Conservation (phyloP, 192 early-diverging fungal species). For the Phycomyces blakesleeanus region DNA sequence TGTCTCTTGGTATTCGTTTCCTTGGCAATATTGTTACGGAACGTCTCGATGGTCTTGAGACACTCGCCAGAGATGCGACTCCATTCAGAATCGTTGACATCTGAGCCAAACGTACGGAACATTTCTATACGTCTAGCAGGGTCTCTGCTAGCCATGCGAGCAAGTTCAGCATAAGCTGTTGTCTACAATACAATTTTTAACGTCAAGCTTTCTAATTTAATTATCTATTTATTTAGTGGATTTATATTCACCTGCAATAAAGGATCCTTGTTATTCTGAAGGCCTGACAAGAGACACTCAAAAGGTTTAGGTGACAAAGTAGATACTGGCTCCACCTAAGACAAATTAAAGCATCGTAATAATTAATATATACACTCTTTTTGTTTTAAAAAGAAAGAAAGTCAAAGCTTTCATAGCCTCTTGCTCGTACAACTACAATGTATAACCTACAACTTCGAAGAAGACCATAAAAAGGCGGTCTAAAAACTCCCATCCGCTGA, state of each 20-base stretch:
- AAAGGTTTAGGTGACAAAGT: constrained; percentile 3
- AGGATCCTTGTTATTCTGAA: background rate
- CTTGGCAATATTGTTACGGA: no score
- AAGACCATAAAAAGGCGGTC: constrained; percentile 14
- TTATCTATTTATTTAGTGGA: no score
- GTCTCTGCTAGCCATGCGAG: background rate
- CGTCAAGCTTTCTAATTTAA: no score
- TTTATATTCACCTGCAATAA: background rate
- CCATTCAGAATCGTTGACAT: background rate
- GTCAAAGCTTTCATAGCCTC: no score
- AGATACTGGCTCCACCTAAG: background rate
- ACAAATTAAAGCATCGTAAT: no score
- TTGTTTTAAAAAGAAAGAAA: no score
- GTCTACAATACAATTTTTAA: background rate
- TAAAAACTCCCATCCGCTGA: constrained; percentile 15
- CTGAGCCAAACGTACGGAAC: background rate
- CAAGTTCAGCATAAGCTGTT: background rate
- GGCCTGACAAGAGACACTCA: constrained; percentile 6
- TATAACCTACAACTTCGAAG: background rate
- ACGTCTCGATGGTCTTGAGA: no score
- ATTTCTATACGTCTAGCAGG: background rate
- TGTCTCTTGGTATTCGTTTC: no score
- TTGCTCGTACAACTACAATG: background rate
- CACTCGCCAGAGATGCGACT: background rate
- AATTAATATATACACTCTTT: no score